These are phyloP conservation scores for Suillus americanus DNA, from an alignment of 768 basidiomycete species.

Conservation along the genomic window DNA sequence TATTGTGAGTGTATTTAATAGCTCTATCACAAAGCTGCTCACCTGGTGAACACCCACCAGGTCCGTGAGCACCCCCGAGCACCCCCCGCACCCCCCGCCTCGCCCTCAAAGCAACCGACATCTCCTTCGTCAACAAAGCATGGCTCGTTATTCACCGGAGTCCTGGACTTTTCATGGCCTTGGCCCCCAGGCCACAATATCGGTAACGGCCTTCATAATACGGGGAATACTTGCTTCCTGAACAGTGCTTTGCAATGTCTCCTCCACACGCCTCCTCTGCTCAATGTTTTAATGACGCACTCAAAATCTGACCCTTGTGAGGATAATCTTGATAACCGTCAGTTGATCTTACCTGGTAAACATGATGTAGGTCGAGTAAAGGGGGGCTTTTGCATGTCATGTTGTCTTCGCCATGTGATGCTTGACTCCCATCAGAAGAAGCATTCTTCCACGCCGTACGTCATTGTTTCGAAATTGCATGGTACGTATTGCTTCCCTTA, in stretches of 20 bases:
- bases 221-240: constrained; percentile 93
- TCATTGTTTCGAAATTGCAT: constrained; percentile 68
- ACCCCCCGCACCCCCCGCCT: constrained; percentile 24
- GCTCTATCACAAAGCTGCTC: constrained; percentile 4
- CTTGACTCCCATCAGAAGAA: constrained; percentile 47
- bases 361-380: constrained; percentile 42
- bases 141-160: constrained; percentile 46
- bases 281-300: constrained; percentile 58
- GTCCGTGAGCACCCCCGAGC: constrained; percentile 23
- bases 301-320: constrained; percentile 54
- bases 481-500: constrained; percentile 42
- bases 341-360: constrained; percentile 8
- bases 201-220: constrained; percentile 75
- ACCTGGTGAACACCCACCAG: constrained; percentile 5
- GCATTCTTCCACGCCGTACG: constrained; percentile 58
- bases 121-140: constrained; percentile 29
- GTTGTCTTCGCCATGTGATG: constrained; percentile 61
- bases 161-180: constrained; percentile 69
- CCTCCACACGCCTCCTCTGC: constrained; percentile 86
- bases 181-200: constrained; percentile 55
- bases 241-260: constrained; percentile 95
- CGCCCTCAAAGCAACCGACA: constrained; percentile 29
- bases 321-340: constrained; percentile 30
- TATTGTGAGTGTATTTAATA: constrained; percentile 40
- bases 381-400: constrained; percentile 75